Conservation (phyloP, 225 moss, liverwort and hornwort genomes). For the Pleurozium schreberi region DNA sequence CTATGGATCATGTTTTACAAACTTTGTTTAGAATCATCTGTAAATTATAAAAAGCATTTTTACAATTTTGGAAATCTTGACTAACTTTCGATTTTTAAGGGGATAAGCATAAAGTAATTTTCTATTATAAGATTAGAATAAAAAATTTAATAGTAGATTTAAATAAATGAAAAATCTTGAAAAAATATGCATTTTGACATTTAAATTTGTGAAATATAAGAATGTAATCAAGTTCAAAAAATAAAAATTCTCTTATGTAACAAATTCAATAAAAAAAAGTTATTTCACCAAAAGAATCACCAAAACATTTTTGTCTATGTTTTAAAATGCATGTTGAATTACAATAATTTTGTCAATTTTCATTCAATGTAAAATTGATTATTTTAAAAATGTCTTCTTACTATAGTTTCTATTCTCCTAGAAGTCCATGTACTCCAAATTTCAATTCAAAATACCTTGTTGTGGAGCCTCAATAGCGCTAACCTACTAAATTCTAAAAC, state of each 20-base stretch:
- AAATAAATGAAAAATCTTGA: background rate
- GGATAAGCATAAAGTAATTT: background rate
- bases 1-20: background rate
- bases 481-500: background rate
- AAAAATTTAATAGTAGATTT: too few species aligned
- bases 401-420: background rate
- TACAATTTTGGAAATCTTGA: background rate
- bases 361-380: background rate
- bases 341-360: background rate
- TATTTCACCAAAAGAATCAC: background rate
- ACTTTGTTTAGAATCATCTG: background rate
- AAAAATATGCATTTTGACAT: background rate
- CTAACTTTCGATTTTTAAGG: background rate
- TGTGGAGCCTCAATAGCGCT: background rate
- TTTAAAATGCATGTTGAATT: background rate
- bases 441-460: background rate
- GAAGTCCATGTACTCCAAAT: background rate
- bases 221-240: background rate
- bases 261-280: background rate
- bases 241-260: background rate
- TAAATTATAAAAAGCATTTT: background rate
- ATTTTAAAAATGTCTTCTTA: too few species aligned
- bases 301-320: background rate
- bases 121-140: background rate
- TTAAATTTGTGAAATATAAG: too few species aligned